These are phyloP conservation scores for Murraya paniculata DNA, from an alignment of 345 rosid species.

Conservation along the genomic window DNA sequence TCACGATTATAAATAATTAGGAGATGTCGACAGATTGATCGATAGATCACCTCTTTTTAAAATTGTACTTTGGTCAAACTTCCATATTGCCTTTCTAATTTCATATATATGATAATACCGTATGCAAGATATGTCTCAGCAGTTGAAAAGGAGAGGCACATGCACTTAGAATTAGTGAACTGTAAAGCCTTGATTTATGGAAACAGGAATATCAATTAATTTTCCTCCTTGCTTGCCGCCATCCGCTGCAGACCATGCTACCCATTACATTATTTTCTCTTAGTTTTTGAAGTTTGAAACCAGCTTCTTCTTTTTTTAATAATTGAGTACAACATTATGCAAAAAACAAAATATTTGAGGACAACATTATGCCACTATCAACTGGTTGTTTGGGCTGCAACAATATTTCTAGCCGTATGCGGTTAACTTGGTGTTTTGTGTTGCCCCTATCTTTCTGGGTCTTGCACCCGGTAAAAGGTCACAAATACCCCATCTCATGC, in stretches of 20 bases:
- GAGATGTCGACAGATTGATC: neutral
- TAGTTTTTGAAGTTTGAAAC: neutral
- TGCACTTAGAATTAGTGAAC: conserved; percentile 3
- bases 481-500: neutral
- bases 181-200: conserved; percentile 21
- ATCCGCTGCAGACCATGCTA: conserved; percentile 10
- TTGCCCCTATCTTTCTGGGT: conserved; percentile 4
- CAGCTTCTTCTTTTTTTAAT: neutral
- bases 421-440: conserved; percentile 14
- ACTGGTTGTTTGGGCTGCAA: neutral
- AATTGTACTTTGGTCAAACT: neutral
- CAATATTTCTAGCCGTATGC: neutral
- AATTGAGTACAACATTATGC: neutral
- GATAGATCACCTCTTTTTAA: neutral
- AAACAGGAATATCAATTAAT: neutral
- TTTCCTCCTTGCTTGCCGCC: conserved; percentile 3
- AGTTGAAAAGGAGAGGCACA: conserved; percentile 12
- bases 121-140: neutral
- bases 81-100: neutral
- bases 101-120: neutral
- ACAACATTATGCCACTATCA: neutral
- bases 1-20: neutral
- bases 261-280: neutral
- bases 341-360: neutral
- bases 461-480: neutral